A percentile compares a stretch with the other conserved stretches of the same genome.
These are phyloP conservation scores for Fraxinus velutina DNA, from an alignment of 305 asterid genomes.

Conservation along the genomic window DNA sequence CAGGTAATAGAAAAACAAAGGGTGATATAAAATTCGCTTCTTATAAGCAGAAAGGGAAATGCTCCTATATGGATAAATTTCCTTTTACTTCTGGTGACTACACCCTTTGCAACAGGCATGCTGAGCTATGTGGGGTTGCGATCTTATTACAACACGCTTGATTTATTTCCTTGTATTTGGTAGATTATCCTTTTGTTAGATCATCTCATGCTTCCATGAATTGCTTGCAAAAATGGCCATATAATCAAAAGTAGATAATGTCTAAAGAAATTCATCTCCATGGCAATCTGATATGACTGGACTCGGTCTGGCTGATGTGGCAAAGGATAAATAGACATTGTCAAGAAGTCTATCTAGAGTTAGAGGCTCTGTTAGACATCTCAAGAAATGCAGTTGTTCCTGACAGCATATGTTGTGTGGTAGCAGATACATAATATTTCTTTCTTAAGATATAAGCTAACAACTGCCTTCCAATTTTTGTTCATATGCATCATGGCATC, in stretches of 20 bases:
- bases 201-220: neutral
- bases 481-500: conserved; percentile 14
- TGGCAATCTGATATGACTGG: neutral
- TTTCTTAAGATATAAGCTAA: conserved; percentile 18
- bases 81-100: conserved; percentile 6
- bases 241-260: neutral
- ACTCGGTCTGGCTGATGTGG: neutral
- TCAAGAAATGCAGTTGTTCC: neutral
- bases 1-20: neutral
- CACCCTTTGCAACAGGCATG: neutral
- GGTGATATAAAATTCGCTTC: neutral
- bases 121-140: conserved; percentile 15
- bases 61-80: conserved; percentile 18
- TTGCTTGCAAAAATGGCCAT: neutral
- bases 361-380: neutral
- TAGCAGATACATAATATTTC: conserved; percentile 12
- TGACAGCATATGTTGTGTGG: neutral
- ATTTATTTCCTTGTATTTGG: conserved; percentile 16
- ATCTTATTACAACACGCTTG: conserved; percentile 4
- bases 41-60: neutral
- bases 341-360: neutral
- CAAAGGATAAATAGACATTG: neutral
- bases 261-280: neutral
- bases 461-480: conserved; percentile 4
- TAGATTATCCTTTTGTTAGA: conserved; percentile 17